phyloP scores from a whole-genome alignment of 2,329 filamentous ascomycete species.

The Fusarium ramigenum region DNA sequence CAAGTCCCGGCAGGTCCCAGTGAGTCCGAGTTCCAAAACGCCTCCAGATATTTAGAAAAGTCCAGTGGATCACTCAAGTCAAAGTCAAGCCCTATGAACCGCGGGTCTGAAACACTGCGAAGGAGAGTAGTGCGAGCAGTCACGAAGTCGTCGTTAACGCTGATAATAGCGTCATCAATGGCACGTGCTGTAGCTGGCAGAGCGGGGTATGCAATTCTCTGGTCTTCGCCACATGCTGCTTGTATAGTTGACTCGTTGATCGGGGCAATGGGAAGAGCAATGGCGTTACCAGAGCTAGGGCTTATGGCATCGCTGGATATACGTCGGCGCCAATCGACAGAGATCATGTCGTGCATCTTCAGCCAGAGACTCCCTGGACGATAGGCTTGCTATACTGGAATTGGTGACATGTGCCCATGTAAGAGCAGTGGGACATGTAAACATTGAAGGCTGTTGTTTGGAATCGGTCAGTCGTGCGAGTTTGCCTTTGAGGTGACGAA shows the following conservation, averaged over 20 bases:
- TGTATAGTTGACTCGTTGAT: background rate
- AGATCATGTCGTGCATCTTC: background rate
- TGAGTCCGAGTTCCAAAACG: too few species aligned
- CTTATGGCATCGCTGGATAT: rapidly evolving
- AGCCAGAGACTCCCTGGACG: rapidly evolving
- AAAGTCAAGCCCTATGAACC: background rate
- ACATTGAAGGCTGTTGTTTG: background rate
- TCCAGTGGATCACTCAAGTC: background rate
- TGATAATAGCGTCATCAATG: background rate
- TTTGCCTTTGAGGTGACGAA: background rate
- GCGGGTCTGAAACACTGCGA: rapidly evolving
- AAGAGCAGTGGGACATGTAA: background rate
- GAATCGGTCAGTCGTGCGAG: background rate
- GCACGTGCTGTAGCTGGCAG: rapidly evolving
- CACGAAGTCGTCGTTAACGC: background rate
- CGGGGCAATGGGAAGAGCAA: background rate
- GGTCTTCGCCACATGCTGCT: background rate
- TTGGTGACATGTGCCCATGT: background rate
- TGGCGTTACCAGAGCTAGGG: background rate
- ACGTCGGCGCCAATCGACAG: background rate
- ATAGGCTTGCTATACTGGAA: rapidly evolving
- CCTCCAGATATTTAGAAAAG: too few species aligned
- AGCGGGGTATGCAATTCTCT: too few species aligned
- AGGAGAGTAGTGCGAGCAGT: background rate
- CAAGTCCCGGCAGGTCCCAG: rapidly evolving